Evolutionary conservation across 1,284 basidiomycete genomes (phyloP).

Genomic region (Fomitopsis pinicola): DNA sequence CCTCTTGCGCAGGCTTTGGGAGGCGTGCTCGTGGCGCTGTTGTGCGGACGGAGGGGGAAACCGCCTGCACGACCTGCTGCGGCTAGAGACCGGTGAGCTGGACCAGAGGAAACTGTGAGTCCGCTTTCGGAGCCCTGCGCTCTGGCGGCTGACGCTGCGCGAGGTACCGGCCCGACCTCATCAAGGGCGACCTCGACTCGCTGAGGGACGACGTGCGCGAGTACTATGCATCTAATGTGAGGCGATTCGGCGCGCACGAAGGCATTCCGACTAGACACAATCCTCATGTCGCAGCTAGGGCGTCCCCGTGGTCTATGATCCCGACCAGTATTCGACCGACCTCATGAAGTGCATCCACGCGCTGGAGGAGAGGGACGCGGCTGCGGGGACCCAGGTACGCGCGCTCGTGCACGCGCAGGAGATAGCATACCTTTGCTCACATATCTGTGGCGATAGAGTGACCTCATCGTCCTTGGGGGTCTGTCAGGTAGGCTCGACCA

Average conservation of each 20-base stretch:
- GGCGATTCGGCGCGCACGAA: not conserved
- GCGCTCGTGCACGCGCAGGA: too few relatives aligned
- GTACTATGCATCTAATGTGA: conserved; percentile 64
- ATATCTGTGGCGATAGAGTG: conserved; percentile 54
- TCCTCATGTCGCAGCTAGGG: conserved; percentile 39
- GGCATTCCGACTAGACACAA: not conserved
- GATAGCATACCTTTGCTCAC: not conserved
- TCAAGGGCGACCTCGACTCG: conserved; percentile 95
- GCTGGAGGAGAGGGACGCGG: conserved; percentile 51
- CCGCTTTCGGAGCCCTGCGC: not conserved
- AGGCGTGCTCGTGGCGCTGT: conserved; percentile 52
- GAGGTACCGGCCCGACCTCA: conserved; percentile 77
- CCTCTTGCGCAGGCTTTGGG: conserved; percentile 71
- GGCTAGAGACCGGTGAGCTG: conserved; percentile 14
- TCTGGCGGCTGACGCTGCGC: not conserved
- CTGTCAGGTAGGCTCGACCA: conserved; percentile 91
- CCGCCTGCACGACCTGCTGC: conserved; percentile 60
- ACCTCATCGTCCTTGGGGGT: conserved; percentile 84
- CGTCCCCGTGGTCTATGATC: conserved; percentile 65
- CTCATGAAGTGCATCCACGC: conserved; percentile 86
- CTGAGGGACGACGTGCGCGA: conserved; percentile 67
- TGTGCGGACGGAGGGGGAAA: conserved; percentile 98
- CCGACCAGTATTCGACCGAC: conserved; percentile 85
- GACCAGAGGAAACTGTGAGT: conserved; percentile 29
- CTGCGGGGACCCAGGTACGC: conserved; percentile 34